phyloP scores from a whole-genome alignment of 208 protist species.

The Trypanosoma scelopori region DNA sequence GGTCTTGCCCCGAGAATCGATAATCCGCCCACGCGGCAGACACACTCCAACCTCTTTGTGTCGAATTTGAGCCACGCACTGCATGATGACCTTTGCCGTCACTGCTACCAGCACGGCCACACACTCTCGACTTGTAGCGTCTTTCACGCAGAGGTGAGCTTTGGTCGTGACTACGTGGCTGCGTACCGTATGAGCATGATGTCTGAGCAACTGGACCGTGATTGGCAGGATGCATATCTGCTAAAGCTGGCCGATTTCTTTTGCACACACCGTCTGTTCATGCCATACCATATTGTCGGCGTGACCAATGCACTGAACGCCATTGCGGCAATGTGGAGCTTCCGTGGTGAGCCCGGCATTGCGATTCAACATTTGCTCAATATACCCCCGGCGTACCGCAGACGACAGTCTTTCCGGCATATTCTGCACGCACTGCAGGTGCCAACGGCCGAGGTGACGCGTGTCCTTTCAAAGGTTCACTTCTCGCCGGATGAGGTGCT shows the following conservation, averaged over 20 bases:
- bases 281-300: constrained; percentile 87
- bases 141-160: constrained; percentile 83
- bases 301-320: constrained; percentile 81
- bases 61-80: constrained; percentile 44
- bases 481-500: constrained; percentile 53
- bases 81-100: constrained; percentile 79
- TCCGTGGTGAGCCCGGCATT: constrained; percentile 76
- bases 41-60: constrained; percentile 59
- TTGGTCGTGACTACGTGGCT: constrained; percentile 84
- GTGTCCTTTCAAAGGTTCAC: constrained; percentile 54
- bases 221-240: constrained; percentile 80
- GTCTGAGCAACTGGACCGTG: constrained; percentile 72
- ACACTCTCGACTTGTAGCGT: constrained; percentile 63
- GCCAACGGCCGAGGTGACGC: constrained; percentile 51
- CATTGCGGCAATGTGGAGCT: constrained; percentile 84
- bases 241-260: constrained; percentile 75
- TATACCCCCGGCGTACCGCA: constrained; percentile 77
- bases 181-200: constrained; percentile 90
- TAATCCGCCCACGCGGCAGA: constrained; percentile 42
- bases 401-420: constrained; percentile 76
- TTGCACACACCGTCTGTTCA: constrained; percentile 46
- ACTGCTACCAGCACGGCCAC: constrained; percentile 77
- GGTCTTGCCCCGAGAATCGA: constrained; percentile 48
- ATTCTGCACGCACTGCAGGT: constrained; percentile 69
- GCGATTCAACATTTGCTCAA: constrained; percentile 63